Evolutionary conservation across 2,329 filamentous ascomycete genomes (phyloP), one percentile per base, ranked within the genome.

Genomic region (Aspergillus fructus): DNA sequence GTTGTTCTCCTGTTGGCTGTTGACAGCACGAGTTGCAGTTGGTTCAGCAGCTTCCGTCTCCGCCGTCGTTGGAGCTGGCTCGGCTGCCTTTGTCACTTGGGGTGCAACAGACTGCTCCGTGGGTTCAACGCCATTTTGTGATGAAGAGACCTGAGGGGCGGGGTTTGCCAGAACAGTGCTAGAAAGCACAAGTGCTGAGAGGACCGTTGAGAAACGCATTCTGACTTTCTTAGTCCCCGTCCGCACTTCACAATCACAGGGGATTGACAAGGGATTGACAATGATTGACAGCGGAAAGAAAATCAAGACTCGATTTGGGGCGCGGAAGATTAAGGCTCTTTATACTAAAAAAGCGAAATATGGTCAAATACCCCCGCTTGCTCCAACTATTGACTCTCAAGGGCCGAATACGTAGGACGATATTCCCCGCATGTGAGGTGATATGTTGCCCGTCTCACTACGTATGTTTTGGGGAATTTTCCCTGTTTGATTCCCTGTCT

Each of bases 141-240:
- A 56, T 46, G 56, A 56, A 19, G 63, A 64, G 17, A 49, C 54
- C 52, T 61, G 59, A 17, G 45, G 45, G 17, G 60, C 53, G 42
- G 63, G 61, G 23, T 61, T 64, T 54, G 64, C 64, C 54, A 66
- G 61, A 53, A 61, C 57, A 19, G 61, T 59, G 56, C 64, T 59
- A 37, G 64, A 66, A 45, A 66, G 64, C 61, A 66, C 53, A 46
- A 66, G 52, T 33, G 59, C 58, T 9, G 64, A 59, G 49, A 66
- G 23, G 39, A 64, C 39, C 27, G 61, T 53, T 52, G 62, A 65
- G 57, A 66, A 62, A 62, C 64, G 64, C 64, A 66, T 66, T 39
- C 47, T 64, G 52, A 48, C 33, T 55, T 66, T 39, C 47, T 64
- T 54, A 48, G 39, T 55, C 27, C 50, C 51, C 54, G 53, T 51